Percentiles rank a stretch among this genome's conserved stretches.
These are phyloP conservation scores for Filosporella fistucella DNA, from an alignment of 495 filamentous ascomycete species.

Conservation along the genomic window DNA sequence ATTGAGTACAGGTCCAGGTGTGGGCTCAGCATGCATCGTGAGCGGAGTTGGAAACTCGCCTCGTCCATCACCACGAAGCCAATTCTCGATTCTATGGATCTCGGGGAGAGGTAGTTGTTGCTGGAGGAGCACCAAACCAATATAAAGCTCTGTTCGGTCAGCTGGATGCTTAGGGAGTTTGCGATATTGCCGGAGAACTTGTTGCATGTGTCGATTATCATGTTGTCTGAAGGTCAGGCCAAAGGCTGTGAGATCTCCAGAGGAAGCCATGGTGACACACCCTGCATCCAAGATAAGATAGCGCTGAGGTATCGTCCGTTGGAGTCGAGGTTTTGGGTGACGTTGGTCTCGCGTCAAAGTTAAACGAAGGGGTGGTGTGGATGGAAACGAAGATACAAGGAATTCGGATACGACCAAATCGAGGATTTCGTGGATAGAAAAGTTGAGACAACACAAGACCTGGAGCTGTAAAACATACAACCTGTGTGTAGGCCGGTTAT, in stretches of 20 bases:
- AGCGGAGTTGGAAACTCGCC: neutral
- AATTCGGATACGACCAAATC: no score
- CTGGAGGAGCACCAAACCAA: neutral
- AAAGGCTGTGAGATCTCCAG: constrained; percentile 1
- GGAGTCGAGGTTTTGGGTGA: no score
- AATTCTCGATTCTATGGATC: neutral
- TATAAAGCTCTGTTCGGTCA: neutral
- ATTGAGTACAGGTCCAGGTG: neutral
- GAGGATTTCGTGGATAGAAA: no score
- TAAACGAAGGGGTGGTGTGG: no score
- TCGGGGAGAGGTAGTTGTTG: neutral
- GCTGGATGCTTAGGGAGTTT: neutral
- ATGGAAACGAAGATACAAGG: no score
- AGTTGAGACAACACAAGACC: no score
- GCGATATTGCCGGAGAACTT: neutral
- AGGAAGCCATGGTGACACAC: neutral
- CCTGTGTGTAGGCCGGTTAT: no score
- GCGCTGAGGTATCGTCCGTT: no score
- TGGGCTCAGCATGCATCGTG: neutral
- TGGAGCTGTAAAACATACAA: no score
- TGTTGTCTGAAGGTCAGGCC: constrained; percentile 3
- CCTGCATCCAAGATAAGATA: no score
- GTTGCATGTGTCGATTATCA: constrained; percentile 4
- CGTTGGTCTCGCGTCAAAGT: no score
- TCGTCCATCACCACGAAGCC: neutral